Base-by-base conservation (phyloP, 2,329 filamentous ascomycete species). In the Cordyceps pruinosa region DNA sequence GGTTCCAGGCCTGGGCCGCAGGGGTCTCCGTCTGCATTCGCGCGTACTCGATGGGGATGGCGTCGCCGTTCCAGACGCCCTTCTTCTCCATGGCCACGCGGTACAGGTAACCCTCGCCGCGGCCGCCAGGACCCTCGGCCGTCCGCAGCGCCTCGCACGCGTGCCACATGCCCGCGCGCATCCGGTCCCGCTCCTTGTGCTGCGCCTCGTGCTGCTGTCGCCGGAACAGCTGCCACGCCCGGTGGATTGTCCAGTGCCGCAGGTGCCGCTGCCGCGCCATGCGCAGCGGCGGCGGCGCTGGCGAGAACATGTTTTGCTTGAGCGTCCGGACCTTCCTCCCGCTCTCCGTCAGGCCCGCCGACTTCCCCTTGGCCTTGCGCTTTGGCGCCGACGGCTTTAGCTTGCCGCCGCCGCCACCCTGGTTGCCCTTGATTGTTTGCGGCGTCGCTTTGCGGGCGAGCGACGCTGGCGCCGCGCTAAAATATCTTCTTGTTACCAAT, bases 231-330 rank as follows among this genome's bases (percentile, higher is more conserved):
- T 89, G 81, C 90, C 92, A 97, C 23, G 93, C 93, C 65, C 94
- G 91, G 78, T 97, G 92, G 73, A 99, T 97, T 52, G 94, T 97
- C 94, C 94, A 99, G 79, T 99, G 94, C 47, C 94, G 89, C 62
- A 99, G 85, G 73, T 85, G 83, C 57, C 94, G 86, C 72, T 88
- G 88, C 65, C 93, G 90, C 41, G 85, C 90, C 82, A 97, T 92
- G 66, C 90, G 88, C 62, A 99, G 83, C 1, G 94, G 92, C 0
- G 82, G 75, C 5, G 80, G 81, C 1, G 77, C 75, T n/a, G 69
- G 70, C 30, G 77, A 76, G 63, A 78, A 77, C 70, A 79, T 77
- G 61, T 78, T 76, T 52, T 72, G 66, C 58, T 72, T 74, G 58
- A 80, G 71, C 58, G 73, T 75, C 50, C 68, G 62, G 65, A 80